Conservation (phyloP, 1,139 yeast genomes). For the Taphrina populina region DNA sequence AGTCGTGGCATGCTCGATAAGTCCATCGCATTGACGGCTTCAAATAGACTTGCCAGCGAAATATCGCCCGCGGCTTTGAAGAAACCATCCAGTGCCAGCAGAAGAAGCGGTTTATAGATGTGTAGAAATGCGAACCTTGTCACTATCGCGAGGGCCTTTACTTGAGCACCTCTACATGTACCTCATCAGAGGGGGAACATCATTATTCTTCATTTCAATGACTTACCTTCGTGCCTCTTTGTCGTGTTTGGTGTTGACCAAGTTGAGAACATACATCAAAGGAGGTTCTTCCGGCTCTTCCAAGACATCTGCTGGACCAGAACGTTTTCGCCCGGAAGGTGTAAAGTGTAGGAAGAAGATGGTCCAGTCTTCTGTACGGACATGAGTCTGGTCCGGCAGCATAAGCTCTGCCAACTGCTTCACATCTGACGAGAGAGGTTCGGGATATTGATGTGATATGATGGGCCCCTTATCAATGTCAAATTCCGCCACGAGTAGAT, state of each 20-base stretch:
- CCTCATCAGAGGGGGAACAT: too few species aligned
- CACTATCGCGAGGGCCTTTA: constrained; percentile 57
- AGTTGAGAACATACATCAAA: constrained; percentile 57
- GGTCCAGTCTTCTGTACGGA: constrained; percentile 61
- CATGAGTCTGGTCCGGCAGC: constrained; percentile 67
- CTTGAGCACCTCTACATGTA: constrained; percentile 54
- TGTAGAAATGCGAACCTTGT: constrained; percentile 57
- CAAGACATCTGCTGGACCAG: constrained; percentile 41
- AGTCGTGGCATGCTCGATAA: constrained; percentile 44
- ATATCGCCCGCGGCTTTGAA: constrained; percentile 42
- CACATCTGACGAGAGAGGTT: constrained; percentile 51
- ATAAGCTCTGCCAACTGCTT: constrained; percentile 52
- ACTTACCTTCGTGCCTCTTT: constrained; percentile 42
- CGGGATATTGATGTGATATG: constrained; percentile 56
- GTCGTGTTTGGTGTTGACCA: constrained; percentile 57
- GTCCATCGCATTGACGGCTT: constrained; percentile 47
- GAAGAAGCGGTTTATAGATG: constrained; percentile 57
- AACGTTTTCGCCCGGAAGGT: constrained; percentile 32
- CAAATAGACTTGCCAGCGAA: constrained; percentile 46
- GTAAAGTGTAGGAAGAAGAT: constrained; percentile 50
- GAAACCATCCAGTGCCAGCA: constrained; percentile 55
- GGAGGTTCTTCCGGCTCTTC: constrained; percentile 42
- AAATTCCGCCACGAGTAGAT: constrained; percentile 54
- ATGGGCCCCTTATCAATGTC: constrained; percentile 65
- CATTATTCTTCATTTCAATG: too few species aligned